These are phyloP conservation scores for Podila epicladia DNA, from an alignment of 192 early-diverging fungal species.

Conservation along the genomic window DNA sequence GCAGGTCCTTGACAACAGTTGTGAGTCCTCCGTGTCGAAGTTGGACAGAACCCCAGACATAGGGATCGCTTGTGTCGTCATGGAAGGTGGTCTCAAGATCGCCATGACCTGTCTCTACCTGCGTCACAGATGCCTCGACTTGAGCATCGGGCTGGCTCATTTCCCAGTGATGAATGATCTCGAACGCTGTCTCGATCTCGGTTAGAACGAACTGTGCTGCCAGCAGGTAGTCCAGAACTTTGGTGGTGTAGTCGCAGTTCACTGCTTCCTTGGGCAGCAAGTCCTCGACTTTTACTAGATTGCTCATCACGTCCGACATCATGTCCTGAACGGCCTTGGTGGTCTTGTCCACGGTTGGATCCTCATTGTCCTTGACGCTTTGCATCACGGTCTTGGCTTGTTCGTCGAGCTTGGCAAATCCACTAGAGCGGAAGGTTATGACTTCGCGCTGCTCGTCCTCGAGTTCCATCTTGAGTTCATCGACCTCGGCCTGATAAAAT, in stretches of 20 bases:
- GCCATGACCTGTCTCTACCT: neutral
- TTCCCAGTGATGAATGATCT: conserved; percentile 30
- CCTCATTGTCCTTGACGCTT: conserved; percentile 17
- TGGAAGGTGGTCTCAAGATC: conserved; percentile 2
- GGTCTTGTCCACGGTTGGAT: conserved; percentile 21
- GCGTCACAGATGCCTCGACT: conserved; percentile 10
- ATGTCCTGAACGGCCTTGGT: conserved; percentile 28
- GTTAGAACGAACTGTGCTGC: conserved; percentile 6
- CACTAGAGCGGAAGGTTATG: conserved; percentile 32
- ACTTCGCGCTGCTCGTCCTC: conserved; percentile 37
- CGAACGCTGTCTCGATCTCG: conserved; percentile 13
- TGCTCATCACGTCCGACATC: conserved; percentile 39
- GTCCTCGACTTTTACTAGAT: conserved; percentile 43
- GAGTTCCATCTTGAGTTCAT: conserved; percentile 32
- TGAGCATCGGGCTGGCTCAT: conserved; percentile 37
- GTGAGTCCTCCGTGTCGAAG: conserved; percentile 20
- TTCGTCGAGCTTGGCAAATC: conserved; percentile 42
- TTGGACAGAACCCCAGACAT: conserved; percentile 14
- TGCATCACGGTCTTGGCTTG: conserved; percentile 35
- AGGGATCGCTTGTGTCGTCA: conserved; percentile 3
- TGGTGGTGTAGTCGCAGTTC: conserved; percentile 29
- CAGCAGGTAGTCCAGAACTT: conserved; percentile 27
- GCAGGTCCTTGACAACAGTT: conserved; percentile 17
- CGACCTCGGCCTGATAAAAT: conserved; percentile 19
- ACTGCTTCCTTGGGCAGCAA: conserved; percentile 36